Evolutionary conservation across 768 basidiomycete genomes (phyloP), one percentile per base, ranked within the genome.

Genomic region (Mycena sanguinolenta): DNA sequence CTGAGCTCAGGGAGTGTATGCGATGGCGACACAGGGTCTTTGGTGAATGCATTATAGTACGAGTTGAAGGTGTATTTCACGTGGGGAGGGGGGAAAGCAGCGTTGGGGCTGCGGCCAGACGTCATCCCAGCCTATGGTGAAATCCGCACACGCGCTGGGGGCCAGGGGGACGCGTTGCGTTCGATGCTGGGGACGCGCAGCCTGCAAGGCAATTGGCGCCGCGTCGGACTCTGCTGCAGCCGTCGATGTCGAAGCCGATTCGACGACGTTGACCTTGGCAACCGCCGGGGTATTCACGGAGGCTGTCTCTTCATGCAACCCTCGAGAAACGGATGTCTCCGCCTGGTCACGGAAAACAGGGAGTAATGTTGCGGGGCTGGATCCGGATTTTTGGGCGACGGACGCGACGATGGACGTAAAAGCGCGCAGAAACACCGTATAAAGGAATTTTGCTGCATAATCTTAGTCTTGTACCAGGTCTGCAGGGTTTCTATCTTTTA

Each of bases 51-150:
- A n/a, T 72, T 72, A 30, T 34, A 65, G 32, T 60, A 60, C 36
- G 67, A 67, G 36, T 66, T 69, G 46, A 54, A 64, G 5, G 63
- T 53, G 59, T 69, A 61, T 50, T 60, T 55, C 27, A 59, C 38
- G 16, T 34, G 62, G 17, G 46, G 46, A n/a, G 36, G 54, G n/a
- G 9, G 64, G 62, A n/a, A 42, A 36, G 44, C 58, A 46, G 49
- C 32, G 32, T 32, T 64, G 59, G 10, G 25, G 32, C 42, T 64
- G 59, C 5, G 71, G 71, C 71, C 71, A 72, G 44, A 72, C 49
- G 52, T 72, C 71, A 19, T 72, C 67, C 71, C 71, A 72, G 23
- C 58, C 65, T 32, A 72, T 62, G 44, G 63, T 65, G 28, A 72
- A 65, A 49, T 72, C 71, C 21, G 65, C 59, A 17, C 39, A 67